These are phyloP conservation scores for Pseudogymnoascus sp. DNA, from an alignment of 2,329 filamentous ascomycete species.

Conservation along the genomic window DNA sequence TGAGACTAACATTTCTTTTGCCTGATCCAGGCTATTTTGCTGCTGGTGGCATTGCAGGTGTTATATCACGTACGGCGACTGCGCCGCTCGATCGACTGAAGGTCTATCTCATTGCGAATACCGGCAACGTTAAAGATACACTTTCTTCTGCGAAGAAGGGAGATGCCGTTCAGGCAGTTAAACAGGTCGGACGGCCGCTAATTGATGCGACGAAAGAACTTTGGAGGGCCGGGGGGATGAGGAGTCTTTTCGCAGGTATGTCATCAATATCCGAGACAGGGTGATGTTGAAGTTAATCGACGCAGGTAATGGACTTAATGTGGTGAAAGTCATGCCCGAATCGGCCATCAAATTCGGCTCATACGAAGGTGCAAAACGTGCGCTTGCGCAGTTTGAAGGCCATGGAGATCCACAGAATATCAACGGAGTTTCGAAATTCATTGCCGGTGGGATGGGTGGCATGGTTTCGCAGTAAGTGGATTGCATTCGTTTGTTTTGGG, in stretches of 20 bases:
- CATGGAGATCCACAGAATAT: constrained; percentile 76
- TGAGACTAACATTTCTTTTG: constrained; percentile 35
- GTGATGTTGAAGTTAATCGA: constrained; percentile 15
- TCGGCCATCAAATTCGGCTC: constrained; percentile 97
- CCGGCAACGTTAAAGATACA: constrained; percentile 52
- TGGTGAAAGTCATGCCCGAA: constrained; percentile 97
- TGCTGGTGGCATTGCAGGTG: constrained; percentile 89
- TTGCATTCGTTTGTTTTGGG: neutral
- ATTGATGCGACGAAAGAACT: constrained; percentile 67
- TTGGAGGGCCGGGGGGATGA: constrained; percentile 77
- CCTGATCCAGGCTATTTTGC: constrained; percentile 95
- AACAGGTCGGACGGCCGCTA: constrained; percentile 62
- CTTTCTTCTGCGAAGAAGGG: constrained; percentile 64
- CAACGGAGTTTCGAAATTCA: constrained; percentile 77
- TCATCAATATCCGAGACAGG: neutral
- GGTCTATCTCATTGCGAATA: constrained; percentile 94
- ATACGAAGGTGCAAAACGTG: constrained; percentile 89
- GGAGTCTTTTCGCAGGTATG: constrained; percentile 88
- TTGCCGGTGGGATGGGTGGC: constrained; percentile 83
- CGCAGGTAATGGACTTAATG: constrained; percentile 87
- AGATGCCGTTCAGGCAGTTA: constrained; percentile 55
- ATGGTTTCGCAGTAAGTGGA: constrained; percentile 78
- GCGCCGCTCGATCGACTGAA: constrained; percentile 95
- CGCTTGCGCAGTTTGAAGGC: constrained; percentile 79
- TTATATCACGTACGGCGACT: constrained; percentile 89